Percentiles rank a stretch among this genome's conserved stretches.
phyloP scores from a whole-genome alignment of 306 rosid genomes.

The Canavalia gladiata region DNA sequence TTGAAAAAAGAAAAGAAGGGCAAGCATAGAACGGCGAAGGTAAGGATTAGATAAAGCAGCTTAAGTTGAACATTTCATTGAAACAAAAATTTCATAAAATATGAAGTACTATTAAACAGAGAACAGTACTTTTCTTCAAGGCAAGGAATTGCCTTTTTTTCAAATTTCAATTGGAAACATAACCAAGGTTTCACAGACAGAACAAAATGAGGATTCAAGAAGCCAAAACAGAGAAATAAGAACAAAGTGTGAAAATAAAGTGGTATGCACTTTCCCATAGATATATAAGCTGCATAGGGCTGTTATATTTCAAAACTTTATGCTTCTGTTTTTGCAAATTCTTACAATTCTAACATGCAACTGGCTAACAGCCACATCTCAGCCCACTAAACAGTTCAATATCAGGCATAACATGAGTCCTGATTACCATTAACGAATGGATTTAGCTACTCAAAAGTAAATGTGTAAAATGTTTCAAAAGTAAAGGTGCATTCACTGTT shows the following conservation, averaged over 20 bases:
- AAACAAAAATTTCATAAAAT: background rate
- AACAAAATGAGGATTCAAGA: slow-evolving; percentile 14
- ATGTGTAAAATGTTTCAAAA: too few relatives aligned
- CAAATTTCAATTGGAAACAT: background rate
- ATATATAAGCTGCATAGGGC: background rate
- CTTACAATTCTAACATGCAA: background rate
- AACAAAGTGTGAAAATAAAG: background rate
- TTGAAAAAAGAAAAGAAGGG: background rate
- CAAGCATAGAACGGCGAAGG: background rate
- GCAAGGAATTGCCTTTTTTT: background rate
- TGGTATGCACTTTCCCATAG: background rate
- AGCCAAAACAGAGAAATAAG: slow-evolving; percentile 16
- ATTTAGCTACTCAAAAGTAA: too few relatives aligned
- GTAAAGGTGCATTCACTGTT: too few relatives aligned
- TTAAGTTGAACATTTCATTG: background rate
- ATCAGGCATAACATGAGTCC: slow-evolving; percentile 4
- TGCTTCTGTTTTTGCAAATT: slow-evolving; percentile 4
- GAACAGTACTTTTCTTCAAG: background rate
- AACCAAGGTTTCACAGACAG: background rate
- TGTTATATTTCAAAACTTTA: slow-evolving; percentile 8
- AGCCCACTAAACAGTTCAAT: slow-evolving; percentile 14
- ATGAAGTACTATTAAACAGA: background rate
- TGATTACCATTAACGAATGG: background rate
- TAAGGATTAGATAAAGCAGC: slow-evolving; percentile 2
- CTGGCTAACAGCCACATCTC: slow-evolving; percentile 17